Evolutionary conservation across 225 moss, liverwort and hornwort species (phyloP).

Genomic region (Takakia lepidozioides): DNA sequence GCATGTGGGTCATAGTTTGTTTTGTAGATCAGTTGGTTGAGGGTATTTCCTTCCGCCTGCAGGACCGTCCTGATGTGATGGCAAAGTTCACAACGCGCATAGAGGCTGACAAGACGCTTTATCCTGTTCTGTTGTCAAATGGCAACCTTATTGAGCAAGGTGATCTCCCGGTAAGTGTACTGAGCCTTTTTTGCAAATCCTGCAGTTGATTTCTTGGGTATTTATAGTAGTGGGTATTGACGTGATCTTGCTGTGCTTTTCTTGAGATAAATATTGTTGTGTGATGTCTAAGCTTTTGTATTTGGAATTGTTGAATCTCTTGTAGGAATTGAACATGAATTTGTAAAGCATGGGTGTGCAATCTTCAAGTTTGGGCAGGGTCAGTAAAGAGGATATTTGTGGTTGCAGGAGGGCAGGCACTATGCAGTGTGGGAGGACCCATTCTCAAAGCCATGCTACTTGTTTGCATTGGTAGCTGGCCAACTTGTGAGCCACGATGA

Average conservation of each 20-base stretch:
- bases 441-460: conserved; percentile 83
- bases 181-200: background rate
- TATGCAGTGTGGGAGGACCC: conserved; percentile 97
- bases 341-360: no score
- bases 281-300: no score
- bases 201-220: no score
- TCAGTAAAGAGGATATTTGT: background rate
- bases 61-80: conserved; percentile 99
- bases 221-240: no score
- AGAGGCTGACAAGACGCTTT: conserved; percentile 72
- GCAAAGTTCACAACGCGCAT: conserved; percentile 83
- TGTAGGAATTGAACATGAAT: no score
- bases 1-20: no score
- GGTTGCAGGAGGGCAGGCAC: conserved; percentile 60
- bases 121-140: conserved; percentile 82
- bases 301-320: no score
- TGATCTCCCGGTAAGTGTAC: conserved; percentile 44
- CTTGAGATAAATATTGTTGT: no score
- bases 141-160: conserved; percentile 84
- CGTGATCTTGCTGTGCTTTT: no score
- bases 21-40: no score
- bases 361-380: background rate
- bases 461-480: conserved; percentile 92
- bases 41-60: no score
- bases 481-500: conserved; percentile 85